Percentiles rank a stretch among this genome's conserved stretches.
Conservation (phyloP, 768 basidiomycete species). For the Nidularia pulvinata region DNA sequence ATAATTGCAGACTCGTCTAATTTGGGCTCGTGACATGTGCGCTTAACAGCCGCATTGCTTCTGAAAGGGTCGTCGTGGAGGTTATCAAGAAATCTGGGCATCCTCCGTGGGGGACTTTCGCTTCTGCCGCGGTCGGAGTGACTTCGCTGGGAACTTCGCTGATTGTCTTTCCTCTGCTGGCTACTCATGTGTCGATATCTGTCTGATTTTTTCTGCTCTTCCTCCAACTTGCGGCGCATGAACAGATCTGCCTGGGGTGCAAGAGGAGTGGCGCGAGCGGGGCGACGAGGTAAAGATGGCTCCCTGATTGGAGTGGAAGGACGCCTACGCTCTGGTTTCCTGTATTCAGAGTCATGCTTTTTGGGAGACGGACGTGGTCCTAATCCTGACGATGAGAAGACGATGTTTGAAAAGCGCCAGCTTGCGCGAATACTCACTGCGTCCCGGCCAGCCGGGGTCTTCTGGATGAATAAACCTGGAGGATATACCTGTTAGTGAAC, state of each 20-base stretch:
- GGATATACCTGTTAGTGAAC: neutral
- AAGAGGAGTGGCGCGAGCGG: constrained; percentile 30
- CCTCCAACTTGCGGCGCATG: constrained; percentile 24
- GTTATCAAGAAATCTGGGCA: neutral
- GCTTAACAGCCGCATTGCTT: neutral
- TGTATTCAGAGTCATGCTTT: neutral
- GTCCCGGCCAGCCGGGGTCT: constrained; percentile 39
- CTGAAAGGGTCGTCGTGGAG: neutral
- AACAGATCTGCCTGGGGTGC: constrained; percentile 44
- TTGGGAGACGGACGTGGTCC: neutral
- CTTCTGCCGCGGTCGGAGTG: neutral
- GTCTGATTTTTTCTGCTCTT: constrained; percentile 10
- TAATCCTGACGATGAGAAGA: neutral
- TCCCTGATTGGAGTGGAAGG: neutral
- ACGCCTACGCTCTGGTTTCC: neutral
- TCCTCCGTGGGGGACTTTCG: neutral
- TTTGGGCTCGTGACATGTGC: too few relatives aligned
- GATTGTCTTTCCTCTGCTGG: neutral
- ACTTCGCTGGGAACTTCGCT: neutral
- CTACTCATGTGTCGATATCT: neutral
- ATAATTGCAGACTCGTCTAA: too few relatives aligned
- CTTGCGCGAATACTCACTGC: constrained; percentile 1
- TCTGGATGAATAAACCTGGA: constrained; percentile 48
- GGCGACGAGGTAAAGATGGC: neutral
- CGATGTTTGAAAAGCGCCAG: too few relatives aligned